These are phyloP conservation scores for Stentor coeruleus DNA, from an alignment of 73 alveolate species.

Conservation along the genomic window DNA sequence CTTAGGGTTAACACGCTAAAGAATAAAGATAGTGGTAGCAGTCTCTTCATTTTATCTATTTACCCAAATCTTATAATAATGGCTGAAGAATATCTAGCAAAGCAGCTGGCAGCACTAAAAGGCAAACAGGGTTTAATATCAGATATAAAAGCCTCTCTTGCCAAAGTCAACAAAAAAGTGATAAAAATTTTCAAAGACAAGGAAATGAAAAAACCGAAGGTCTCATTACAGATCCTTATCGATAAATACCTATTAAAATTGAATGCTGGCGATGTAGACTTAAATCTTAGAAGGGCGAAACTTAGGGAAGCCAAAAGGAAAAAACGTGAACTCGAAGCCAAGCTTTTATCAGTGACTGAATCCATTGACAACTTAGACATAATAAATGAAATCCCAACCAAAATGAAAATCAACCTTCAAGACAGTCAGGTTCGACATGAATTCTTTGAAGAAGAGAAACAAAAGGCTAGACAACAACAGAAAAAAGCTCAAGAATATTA, in stretches of 20 bases:
- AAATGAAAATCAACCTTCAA: background rate
- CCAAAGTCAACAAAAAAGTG: too few species aligned
- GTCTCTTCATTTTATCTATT: background rate
- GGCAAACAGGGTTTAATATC: background rate
- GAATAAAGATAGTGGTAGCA: too few species aligned
- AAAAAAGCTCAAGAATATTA: conserved; percentile 1
- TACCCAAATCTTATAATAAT: background rate
- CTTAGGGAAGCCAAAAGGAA: background rate
- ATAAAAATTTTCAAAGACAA: background rate
- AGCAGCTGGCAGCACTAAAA: background rate
- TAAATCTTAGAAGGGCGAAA: background rate
- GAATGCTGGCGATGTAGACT: background rate
- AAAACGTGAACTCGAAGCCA: background rate
- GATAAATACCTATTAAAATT: too few species aligned
- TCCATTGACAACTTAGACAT: background rate
- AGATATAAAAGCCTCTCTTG: background rate
- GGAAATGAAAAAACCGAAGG: background rate
- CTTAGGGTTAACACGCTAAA: too few species aligned
- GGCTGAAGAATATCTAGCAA: background rate
- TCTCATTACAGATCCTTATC: too few species aligned
- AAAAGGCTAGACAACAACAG: background rate
- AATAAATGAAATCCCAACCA: background rate
- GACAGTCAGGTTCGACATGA: conserved; percentile 13
- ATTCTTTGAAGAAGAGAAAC: background rate
- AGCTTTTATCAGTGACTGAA: background rate